These are phyloP conservation scores for Alloteropsis semialata DNA, from an alignment of 176 grass and related monocot species.

Conservation along the genomic window DNA sequence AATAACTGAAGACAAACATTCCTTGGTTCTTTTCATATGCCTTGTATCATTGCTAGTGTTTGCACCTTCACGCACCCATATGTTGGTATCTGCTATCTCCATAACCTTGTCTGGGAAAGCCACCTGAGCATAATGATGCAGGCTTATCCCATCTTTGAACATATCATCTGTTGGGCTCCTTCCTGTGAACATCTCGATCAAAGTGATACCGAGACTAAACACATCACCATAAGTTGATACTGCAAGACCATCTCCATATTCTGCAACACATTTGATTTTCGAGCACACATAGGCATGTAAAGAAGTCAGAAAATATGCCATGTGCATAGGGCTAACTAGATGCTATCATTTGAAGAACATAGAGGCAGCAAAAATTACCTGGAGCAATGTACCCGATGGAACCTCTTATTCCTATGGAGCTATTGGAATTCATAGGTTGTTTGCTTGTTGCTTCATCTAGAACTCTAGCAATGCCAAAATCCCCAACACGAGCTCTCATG, in stretches of 20 bases:
- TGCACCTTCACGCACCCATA: not conserved
- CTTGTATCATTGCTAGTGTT: not conserved
- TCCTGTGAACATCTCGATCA: slow-evolving; percentile 3
- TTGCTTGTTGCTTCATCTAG: slow-evolving; percentile 4
- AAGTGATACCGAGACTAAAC: slow-evolving; percentile 8
- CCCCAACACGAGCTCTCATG: slow-evolving; percentile 40
- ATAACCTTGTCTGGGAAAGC: not conserved
- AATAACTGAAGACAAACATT: not conserved
- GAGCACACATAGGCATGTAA: not conserved
- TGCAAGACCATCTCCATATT: not conserved
- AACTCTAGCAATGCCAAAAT: slow-evolving; percentile 49
- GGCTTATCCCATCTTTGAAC: slow-evolving; percentile 7
- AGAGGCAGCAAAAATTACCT: slow-evolving; percentile 3
- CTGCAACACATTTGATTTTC: not conserved
- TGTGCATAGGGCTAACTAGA: not conserved
- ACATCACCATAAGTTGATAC: slow-evolving; percentile 8
- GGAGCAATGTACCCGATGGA: slow-evolving; percentile 53
- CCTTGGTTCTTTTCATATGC: not conserved
- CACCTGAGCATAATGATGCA: not conserved
- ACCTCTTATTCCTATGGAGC: slow-evolving; percentile 34
- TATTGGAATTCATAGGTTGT: not conserved
- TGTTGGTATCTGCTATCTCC: not conserved
- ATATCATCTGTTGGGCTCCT: slow-evolving; percentile 2
- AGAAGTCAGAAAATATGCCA: not conserved
- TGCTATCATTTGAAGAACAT: not conserved